Percentiles rank a stretch among this genome's conserved stretches.
Conservation (phyloP, 805 yeast genomes). For the Metahyphopichia silvanorum region DNA sequence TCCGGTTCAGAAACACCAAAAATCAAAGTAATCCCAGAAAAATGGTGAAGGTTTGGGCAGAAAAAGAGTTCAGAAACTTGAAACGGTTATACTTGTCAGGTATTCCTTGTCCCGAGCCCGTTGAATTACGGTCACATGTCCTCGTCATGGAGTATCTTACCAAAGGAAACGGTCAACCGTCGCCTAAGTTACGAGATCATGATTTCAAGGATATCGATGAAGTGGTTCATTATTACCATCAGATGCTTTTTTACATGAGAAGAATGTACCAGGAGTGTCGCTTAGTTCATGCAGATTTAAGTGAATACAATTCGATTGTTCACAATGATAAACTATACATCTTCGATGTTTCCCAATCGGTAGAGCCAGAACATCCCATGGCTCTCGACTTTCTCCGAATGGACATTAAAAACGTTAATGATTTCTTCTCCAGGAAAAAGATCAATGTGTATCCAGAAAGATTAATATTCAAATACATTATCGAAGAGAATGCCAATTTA, state of each 20-base stretch:
- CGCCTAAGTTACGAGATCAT: conserved; percentile 87
- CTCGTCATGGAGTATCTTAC: conserved; percentile 89
- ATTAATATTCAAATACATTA: conserved; percentile 73
- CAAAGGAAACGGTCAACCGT: conserved; percentile 80
- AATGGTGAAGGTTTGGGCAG: conserved; percentile 98
- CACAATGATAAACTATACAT: conserved; percentile 77
- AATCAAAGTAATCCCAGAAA: conserved; percentile 90
- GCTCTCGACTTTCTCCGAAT: conserved; percentile 90
- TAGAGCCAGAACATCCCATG: conserved; percentile 98
- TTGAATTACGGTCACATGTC: conserved; percentile 85
- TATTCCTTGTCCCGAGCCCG: conserved; percentile 91
- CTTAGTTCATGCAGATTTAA: conserved; percentile 92
- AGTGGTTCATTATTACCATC: conserved; percentile 64
- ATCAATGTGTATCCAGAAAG: conserved; percentile 81
- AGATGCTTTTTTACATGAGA: conserved; percentile 81
- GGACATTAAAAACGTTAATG: conserved; percentile 96
- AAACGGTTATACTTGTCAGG: conserved; percentile 76
- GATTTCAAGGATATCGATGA: conserved; percentile 66
- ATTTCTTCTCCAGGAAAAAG: conserved; percentile 70
- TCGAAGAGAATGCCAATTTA: conserved; percentile 41
- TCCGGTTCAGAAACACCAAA: conserved; percentile 81
- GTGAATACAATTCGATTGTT: conserved; percentile 90
- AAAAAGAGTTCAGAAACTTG: conserved; percentile 90
- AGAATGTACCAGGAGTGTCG: conserved; percentile 84
- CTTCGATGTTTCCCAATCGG: conserved; percentile 95